Evolutionary conservation across 306 rosid species (phyloP).

Genomic region (Inga laurina): DNA sequence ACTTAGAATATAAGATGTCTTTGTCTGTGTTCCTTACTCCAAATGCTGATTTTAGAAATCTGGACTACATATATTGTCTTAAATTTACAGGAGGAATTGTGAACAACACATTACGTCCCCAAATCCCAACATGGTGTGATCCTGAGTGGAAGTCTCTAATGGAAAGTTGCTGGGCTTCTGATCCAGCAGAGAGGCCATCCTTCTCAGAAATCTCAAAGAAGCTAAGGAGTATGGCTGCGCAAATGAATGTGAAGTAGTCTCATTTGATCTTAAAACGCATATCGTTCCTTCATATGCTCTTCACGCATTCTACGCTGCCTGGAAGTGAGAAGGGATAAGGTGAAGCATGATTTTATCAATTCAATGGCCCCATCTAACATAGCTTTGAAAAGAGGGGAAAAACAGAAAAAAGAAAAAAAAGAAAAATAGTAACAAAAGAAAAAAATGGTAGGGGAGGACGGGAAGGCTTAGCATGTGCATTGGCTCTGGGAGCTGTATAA

Average conservation of each 20-base stretch:
- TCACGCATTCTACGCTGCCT: constrained; percentile 41
- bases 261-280: constrained; percentile 34
- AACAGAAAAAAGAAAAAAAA: too few relatives aligned
- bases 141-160: constrained; percentile 98
- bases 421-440: neutral
- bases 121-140: constrained; percentile 97
- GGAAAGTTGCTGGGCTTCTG: constrained; percentile 97
- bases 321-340: constrained; percentile 51
- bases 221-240: constrained; percentile 95
- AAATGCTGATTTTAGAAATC: neutral
- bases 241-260: constrained; percentile 82
- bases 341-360: constrained; percentile 49
- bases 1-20: neutral
- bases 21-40: neutral
- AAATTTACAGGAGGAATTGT: constrained; percentile 86
- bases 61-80: constrained; percentile 15
- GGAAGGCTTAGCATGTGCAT: constrained; percentile 23
- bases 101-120: constrained; percentile 85
- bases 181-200: constrained; percentile 81
- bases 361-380: constrained; percentile 50
- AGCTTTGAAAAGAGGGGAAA: constrained; percentile 11
- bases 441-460: neutral
- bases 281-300: neutral
- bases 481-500: constrained; percentile 51
- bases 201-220: constrained; percentile 95